A percentile compares a stretch with the other conserved stretches of the same genome.
These are phyloP conservation scores for Kwoniella dejecticola DNA, from an alignment of 768 basidiomycete genomes.

Conservation along the genomic window DNA sequence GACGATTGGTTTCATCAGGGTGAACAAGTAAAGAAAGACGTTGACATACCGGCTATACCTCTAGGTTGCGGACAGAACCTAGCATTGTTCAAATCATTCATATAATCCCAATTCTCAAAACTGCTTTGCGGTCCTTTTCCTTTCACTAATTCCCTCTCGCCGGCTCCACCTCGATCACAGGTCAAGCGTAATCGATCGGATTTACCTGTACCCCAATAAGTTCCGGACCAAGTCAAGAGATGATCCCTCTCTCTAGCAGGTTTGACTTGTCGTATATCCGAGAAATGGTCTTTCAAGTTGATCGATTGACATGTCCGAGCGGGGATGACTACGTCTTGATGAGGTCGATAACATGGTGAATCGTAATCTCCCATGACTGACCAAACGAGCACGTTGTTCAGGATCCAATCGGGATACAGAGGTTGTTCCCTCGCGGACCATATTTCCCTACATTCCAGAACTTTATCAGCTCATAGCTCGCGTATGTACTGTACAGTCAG, in stretches of 20 bases:
- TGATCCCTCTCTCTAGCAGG: constrained; percentile 42
- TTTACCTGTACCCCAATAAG: constrained; percentile 56
- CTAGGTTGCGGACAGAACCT: constrained; percentile 53
- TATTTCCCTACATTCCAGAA: constrained; percentile 43
- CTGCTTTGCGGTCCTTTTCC: constrained; percentile 43
- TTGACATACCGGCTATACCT: constrained; percentile 52
- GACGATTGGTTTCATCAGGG: too few relatives aligned
- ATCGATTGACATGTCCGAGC: constrained; percentile 50
- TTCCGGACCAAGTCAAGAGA: constrained; percentile 53
- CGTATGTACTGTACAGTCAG: too few relatives aligned
- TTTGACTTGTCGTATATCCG: constrained; percentile 35
- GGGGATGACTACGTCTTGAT: constrained; percentile 55
- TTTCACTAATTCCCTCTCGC: constrained; percentile 35
- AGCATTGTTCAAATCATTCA: constrained; percentile 48
- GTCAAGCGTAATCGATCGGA: constrained; percentile 46
- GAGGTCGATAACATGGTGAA: constrained; percentile 55
- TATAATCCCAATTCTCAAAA: constrained; percentile 50
- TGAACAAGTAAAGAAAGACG: not conserved
- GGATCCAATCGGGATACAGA: constrained; percentile 46
- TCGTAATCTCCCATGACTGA: constrained; percentile 55
- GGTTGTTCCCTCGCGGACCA: constrained; percentile 45
- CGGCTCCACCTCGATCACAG: constrained; percentile 47
- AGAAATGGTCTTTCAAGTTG: constrained; percentile 45
- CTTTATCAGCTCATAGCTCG: not conserved
- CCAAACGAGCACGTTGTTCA: constrained; percentile 50